Percentiles rank a stretch among this genome's conserved stretches.
Conservation (phyloP, 768 basidiomycete genomes). For the Mycena olivaceomarginata region DNA sequence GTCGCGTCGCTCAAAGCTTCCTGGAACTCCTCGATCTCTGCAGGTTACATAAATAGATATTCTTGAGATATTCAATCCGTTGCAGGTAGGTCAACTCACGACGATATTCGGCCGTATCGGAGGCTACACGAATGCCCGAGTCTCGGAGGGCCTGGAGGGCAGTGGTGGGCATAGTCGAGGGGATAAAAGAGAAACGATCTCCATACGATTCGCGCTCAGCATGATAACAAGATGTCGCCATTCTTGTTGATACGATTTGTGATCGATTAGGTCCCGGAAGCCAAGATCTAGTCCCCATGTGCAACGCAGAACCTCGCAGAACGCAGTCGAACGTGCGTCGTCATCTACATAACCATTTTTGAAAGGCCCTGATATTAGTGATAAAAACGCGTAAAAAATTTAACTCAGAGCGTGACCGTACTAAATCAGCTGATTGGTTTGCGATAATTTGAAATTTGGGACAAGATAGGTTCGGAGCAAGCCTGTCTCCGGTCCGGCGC, state of each 20-base stretch:
- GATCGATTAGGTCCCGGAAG: conserved; percentile 16
- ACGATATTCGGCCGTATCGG: conserved; percentile 59
- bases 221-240: conserved; percentile 35
- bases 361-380: too few species aligned
- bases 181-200: background rate
- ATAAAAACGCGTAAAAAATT: too few species aligned
- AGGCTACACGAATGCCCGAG: conserved; percentile 56
- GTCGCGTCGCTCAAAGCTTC: conserved; percentile 56
- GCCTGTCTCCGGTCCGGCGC: too few species aligned
- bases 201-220: background rate
- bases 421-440: too few species aligned
- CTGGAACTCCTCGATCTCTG: conserved; percentile 55
- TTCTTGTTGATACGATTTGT: background rate
- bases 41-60: background rate
- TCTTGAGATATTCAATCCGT: background rate
- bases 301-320: background rate
- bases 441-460: too few species aligned
- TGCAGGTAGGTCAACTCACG: conserved; percentile 43
- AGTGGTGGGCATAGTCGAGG: conserved; percentile 38
- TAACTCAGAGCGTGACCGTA: too few species aligned
- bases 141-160: conserved; percentile 53
- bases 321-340: too few species aligned
- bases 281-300: background rate
- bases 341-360: too few species aligned
- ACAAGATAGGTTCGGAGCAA: too few species aligned